phyloP scores from a whole-genome alignment of 352 stramenopile species.

The Phytophthora constricta region DNA sequence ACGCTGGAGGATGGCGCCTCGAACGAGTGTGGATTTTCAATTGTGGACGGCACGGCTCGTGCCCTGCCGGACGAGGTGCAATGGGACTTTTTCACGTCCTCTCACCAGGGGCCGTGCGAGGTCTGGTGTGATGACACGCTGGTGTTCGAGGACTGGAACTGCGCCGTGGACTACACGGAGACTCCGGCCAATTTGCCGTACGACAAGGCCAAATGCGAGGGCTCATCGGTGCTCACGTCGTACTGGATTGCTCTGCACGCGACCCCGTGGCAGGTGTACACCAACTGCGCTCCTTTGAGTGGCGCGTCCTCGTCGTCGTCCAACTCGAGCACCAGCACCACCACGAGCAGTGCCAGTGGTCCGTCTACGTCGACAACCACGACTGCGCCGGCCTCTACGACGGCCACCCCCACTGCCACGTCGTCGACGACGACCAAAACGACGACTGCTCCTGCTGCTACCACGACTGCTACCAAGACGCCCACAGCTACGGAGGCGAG shows the following conservation, averaged over 20 bases:
- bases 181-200: constrained; percentile 47
- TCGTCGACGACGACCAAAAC: constrained; percentile 16
- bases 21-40: constrained; percentile 41
- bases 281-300: constrained; percentile 44
- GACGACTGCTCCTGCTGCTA: constrained; percentile 7
- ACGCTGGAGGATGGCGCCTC: constrained; percentile 29
- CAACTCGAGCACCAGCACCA: constrained; percentile 22
- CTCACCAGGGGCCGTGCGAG: constrained; percentile 53
- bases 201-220: constrained; percentile 44
- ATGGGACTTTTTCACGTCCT: constrained; percentile 50
- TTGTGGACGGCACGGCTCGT: constrained; percentile 28
- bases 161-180: constrained; percentile 38
- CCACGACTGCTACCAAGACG: constrained; percentile 19
- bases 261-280: constrained; percentile 58
- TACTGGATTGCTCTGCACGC: constrained; percentile 60
- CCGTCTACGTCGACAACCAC: constrained; percentile 1
- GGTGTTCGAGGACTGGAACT: constrained; percentile 52
- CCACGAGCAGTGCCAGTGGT: constrained; percentile 6
- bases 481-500: constrained; percentile 4
- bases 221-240: constrained; percentile 38
- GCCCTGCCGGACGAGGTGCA: constrained; percentile 36
- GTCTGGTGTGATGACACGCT: constrained; percentile 52
- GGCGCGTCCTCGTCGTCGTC: constrained; percentile 20
- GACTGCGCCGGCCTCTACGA: not conserved
- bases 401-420: constrained; percentile 3